Conservation (phyloP, 192 early-diverging fungal species). For the Coemansia javaensis region DNA sequence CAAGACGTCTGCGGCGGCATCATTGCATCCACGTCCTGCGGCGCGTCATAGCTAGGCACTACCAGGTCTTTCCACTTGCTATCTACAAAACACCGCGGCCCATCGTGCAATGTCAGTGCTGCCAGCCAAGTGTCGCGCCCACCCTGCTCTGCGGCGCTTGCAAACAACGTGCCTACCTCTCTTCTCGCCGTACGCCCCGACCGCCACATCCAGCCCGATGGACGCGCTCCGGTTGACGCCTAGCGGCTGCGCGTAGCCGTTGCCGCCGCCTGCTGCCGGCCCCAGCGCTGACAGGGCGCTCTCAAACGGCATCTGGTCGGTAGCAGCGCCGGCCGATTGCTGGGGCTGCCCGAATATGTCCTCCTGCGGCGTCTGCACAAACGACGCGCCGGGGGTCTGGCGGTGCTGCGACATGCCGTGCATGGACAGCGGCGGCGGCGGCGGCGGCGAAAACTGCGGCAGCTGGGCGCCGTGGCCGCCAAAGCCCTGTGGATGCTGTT, state of each 20-base stretch:
- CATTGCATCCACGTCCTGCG: not conserved
- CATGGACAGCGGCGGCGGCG: slow-evolving; percentile 2
- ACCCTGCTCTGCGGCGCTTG: too few relatives aligned
- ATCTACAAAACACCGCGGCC: slow-evolving; percentile 28
- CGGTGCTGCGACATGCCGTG: not conserved
- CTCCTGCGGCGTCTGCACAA: slow-evolving; percentile 1
- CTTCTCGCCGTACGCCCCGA: slow-evolving; percentile 12
- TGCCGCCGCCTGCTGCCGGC: not conserved
- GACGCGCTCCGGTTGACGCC: slow-evolving; percentile 1
- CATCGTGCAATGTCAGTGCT: not conserved
- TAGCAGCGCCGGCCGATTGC: not conserved
- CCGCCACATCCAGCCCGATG: slow-evolving; percentile 4
- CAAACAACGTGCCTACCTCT: slow-evolving; percentile 11
- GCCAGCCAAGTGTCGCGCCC: too few relatives aligned
- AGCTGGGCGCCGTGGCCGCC: slow-evolving; percentile 8
- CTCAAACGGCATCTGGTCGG: slow-evolving; percentile 19
- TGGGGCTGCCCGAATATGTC: slow-evolving; percentile 4
- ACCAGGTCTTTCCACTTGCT: slow-evolving; percentile 23
- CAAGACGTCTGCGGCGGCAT: not conserved
- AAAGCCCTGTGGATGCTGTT: not conserved
- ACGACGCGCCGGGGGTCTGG: too few relatives aligned
- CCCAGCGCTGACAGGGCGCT: slow-evolving; percentile 18
- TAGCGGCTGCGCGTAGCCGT: slow-evolving; percentile 2
- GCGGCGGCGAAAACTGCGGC: slow-evolving; percentile 13
- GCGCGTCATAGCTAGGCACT: not conserved